Percentiles rank a stretch among this genome's conserved stretches.
phyloP scores from a whole-genome alignment of 345 rosid species.

The Salix arbutifolia region DNA sequence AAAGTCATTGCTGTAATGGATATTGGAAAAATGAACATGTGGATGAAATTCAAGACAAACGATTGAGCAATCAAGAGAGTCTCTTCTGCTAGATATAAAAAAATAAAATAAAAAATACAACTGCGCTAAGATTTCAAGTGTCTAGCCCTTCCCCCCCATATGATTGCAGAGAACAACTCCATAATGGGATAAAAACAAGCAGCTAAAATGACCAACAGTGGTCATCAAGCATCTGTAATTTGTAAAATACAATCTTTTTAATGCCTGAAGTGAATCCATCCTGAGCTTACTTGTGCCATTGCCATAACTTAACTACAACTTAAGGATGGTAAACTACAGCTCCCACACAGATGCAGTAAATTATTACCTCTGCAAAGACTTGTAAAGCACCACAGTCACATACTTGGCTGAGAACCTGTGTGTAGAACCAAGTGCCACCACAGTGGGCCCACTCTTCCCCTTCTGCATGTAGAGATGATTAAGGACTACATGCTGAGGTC shows the following conservation, averaged over 20 bases:
- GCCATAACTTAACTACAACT: neutral
- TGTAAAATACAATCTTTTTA: constrained; percentile 15
- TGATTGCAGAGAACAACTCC: neutral
- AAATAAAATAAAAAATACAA: no score
- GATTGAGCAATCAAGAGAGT: neutral
- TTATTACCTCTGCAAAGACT: constrained; percentile 29
- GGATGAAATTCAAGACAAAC: neutral
- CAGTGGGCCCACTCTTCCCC: constrained; percentile 70
- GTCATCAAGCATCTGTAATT: constrained; percentile 18
- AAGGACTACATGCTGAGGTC: constrained; percentile 92
- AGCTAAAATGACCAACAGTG: constrained; percentile 2
- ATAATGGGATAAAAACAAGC: neutral
- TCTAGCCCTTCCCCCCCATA: neutral
- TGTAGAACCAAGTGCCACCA: constrained; percentile 92
- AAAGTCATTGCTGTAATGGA: neutral
- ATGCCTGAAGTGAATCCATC: neutral
- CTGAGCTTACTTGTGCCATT: constrained; percentile 1
- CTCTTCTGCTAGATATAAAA: neutral
- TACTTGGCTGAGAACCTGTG: constrained; percentile 78
- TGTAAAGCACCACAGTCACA: constrained; percentile 89
- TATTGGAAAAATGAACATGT: neutral
- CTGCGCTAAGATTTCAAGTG: neutral
- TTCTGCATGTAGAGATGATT: constrained; percentile 96
- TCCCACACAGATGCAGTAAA: neutral
- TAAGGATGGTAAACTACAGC: neutral